Evolutionary conservation across 768 basidiomycete genomes (phyloP).

Genomic region (Hysterangium stoloniferum): DNA sequence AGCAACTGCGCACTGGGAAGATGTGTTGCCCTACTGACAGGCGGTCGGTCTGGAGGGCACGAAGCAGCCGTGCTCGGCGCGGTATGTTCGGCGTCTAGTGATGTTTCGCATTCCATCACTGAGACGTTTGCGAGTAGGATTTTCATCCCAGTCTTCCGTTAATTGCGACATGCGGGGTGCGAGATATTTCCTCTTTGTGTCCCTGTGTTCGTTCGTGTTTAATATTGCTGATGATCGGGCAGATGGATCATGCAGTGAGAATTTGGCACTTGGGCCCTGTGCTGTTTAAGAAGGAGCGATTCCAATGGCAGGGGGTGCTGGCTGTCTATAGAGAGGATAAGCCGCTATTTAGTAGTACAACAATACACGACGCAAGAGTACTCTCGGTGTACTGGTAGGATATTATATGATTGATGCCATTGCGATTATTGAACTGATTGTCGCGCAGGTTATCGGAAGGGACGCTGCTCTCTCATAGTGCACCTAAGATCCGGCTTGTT

Average conservation of each 20-base stretch:
- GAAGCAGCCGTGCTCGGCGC: constrained; percentile 59
- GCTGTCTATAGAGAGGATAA: constrained; percentile 56
- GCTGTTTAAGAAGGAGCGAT: constrained; percentile 24
- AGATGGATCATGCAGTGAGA: constrained; percentile 71
- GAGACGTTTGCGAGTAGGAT: constrained; percentile 32
- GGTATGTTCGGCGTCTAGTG: constrained; percentile 52
- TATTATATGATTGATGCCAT: not conserved
- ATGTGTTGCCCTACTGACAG: constrained; percentile 58
- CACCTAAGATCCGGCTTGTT: constrained; percentile 20
- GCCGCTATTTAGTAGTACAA: constrained; percentile 62
- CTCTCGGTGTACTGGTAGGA: constrained; percentile 56
- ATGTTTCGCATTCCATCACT: constrained; percentile 32
- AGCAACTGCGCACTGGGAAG: constrained; percentile 45
- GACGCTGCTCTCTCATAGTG: constrained; percentile 26
- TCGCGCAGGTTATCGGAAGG: constrained; percentile 47
- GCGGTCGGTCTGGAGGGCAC: constrained; percentile 69
- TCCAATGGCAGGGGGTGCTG: not conserved
- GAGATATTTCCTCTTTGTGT: too few species aligned
- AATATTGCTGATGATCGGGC: constrained; percentile 7
- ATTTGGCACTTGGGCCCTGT: constrained; percentile 55
- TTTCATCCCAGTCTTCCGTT: constrained; percentile 61
- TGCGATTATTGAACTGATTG: not conserved
- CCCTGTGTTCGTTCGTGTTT: constrained; percentile 11
- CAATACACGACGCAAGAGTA: constrained; percentile 58
- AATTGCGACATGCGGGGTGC: constrained; percentile 72